phyloP scores from a whole-genome alignment of 176 grass and related monocot genomes.

The Alloteropsis semialata region DNA sequence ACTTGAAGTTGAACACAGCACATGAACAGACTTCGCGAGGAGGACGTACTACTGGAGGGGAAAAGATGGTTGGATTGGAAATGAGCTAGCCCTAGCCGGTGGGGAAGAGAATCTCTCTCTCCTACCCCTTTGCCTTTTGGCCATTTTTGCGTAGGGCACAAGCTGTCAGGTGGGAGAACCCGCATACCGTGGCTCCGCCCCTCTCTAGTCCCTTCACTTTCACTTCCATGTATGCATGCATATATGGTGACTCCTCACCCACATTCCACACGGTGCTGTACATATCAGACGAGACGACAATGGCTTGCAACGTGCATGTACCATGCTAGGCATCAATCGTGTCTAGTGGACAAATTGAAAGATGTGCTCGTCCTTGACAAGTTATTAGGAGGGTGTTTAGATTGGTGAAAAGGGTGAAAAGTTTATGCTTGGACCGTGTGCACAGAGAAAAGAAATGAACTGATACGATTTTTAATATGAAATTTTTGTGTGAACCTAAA shows the following conservation, averaged over 20 bases:
- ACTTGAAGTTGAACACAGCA: not conserved
- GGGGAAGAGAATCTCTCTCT: constrained; percentile 1
- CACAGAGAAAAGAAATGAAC: too few relatives aligned
- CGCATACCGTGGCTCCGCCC: not conserved
- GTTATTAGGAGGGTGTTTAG: too few relatives aligned
- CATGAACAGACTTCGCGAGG: not conserved
- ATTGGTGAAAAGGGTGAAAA: too few relatives aligned
- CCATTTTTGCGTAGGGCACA: constrained; percentile 29
- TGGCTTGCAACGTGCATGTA: not conserved
- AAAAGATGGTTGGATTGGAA: constrained; percentile 29
- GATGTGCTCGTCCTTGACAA: too few relatives aligned
- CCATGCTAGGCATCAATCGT: too few relatives aligned
- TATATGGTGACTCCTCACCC: not conserved
- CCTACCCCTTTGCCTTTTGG: constrained; percentile 4
- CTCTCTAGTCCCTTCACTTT: not conserved
- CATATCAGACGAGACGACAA: too few relatives aligned
- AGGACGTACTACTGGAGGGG: not conserved
- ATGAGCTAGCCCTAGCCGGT: not conserved
- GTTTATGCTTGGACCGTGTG: too few relatives aligned
- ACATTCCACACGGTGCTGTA: not conserved
- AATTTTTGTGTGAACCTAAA: too few relatives aligned
- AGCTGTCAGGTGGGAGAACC: constrained; percentile 7
- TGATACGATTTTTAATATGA: too few relatives aligned
- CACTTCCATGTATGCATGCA: not conserved
- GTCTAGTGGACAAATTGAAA: too few relatives aligned